A percentile compares a stretch with the other conserved stretches of the same genome.
These are phyloP conservation scores for Daldinia childiae DNA, from an alignment of 495 filamentous ascomycete species.

Conservation along the genomic window DNA sequence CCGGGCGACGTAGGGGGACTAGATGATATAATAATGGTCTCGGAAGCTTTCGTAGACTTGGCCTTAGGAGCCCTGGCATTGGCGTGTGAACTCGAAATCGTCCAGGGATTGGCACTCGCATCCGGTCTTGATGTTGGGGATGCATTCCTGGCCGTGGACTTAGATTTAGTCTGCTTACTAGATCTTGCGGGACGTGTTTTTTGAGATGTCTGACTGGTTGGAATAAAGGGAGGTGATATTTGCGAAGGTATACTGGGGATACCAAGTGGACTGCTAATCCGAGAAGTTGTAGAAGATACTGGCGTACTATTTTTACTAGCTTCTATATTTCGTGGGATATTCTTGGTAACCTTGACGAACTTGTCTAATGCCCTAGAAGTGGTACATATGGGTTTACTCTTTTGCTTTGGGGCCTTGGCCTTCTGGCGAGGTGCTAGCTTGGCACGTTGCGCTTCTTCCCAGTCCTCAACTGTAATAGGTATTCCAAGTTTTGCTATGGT, in stretches of 20 bases:
- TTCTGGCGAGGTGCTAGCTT: constrained; percentile 50
- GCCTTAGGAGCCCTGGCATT: constrained; percentile 46
- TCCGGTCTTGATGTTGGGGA: constrained; percentile 37
- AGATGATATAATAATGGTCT: constrained; percentile 56
- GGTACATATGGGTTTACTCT: constrained; percentile 42
- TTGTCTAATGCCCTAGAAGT: constrained; percentile 47
- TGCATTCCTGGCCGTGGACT: constrained; percentile 34
- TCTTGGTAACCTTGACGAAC: constrained; percentile 54
- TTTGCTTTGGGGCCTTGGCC: constrained; percentile 44
- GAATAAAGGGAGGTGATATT: neutral
- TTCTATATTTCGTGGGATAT: constrained; percentile 12
- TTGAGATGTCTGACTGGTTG: constrained; percentile 21
- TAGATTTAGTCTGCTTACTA: constrained; percentile 49
- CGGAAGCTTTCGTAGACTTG: constrained; percentile 33
- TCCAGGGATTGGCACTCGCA: constrained; percentile 54
- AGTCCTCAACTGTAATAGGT: constrained; percentile 77
- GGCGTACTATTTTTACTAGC: constrained; percentile 8
- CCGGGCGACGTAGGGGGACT: constrained; percentile 51
- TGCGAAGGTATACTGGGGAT: constrained; percentile 12
- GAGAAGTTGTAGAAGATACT: constrained; percentile 1
- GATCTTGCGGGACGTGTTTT: constrained; percentile 39
- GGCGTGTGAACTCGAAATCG: constrained; percentile 52
- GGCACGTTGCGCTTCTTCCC: constrained; percentile 70
- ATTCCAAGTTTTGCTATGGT: constrained; percentile 73
- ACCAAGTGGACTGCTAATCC: constrained; percentile 2